Percentiles rank a stretch among this genome's conserved stretches.
phyloP scores from a whole-genome alignment of 2,329 filamentous ascomycete species.

The Sporothrix phasma region DNA sequence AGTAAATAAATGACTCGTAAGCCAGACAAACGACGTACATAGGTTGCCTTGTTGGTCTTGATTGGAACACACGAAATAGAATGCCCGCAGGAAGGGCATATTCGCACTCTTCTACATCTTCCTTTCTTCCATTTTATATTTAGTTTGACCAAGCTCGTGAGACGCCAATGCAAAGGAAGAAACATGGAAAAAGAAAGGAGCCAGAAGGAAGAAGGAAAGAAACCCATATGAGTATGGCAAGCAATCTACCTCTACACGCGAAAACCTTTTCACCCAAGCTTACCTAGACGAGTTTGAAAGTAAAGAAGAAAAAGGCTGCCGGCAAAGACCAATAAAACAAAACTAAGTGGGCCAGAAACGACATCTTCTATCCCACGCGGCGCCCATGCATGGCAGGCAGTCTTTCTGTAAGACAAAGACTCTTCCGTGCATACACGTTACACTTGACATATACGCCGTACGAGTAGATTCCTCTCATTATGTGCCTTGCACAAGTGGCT shows the following conservation, averaged over 20 bases:
- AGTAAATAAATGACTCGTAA: neutral
- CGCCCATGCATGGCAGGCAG: neutral
- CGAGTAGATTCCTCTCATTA: too few species aligned
- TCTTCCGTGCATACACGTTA: neutral
- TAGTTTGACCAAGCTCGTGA: conserved; percentile 2
- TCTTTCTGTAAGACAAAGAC: neutral
- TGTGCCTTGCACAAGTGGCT: neutral
- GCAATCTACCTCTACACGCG: neutral
- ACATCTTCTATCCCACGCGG: neutral
- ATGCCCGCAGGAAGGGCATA: neutral
- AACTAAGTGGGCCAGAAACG: neutral
- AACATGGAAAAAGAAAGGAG: neutral
- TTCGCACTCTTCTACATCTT: neutral
- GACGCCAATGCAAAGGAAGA: neutral
- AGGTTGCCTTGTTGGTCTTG: neutral
- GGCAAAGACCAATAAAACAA: neutral
- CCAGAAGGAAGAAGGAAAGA: neutral
- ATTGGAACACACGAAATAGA: neutral
- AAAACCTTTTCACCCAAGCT: neutral
- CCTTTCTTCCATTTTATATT: neutral
- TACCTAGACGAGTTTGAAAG: too few species aligned
- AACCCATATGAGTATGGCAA: too few species aligned
- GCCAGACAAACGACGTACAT: neutral
- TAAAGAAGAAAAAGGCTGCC: too few species aligned
- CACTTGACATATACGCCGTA: neutral